Conservation (phyloP, 2,329 filamentous ascomycete genomes). For the Pseudophaeomoniella oleicola region DNA sequence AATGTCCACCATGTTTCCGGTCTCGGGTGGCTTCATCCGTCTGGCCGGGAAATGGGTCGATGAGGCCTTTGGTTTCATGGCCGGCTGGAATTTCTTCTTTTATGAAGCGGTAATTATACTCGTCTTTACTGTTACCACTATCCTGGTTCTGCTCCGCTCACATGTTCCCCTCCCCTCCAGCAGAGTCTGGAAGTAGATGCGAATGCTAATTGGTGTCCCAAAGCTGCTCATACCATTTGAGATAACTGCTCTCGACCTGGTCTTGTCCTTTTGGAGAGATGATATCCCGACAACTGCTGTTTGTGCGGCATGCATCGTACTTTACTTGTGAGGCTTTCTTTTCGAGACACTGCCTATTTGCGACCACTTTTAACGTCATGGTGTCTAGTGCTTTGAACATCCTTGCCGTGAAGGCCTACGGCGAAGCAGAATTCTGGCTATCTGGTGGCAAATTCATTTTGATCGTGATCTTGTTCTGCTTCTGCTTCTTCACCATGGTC, state of each 20-base stretch:
- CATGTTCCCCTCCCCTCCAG: too few relatives aligned
- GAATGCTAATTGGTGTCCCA: too few relatives aligned
- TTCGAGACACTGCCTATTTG: conserved; percentile 6
- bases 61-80: conserved; percentile 26
- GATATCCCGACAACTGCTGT: conserved; percentile 19
- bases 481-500: conserved; percentile 38
- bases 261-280: conserved; percentile 10
- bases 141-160: too few relatives aligned
- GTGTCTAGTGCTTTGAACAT: conserved; percentile 55
- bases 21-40: conserved; percentile 22
- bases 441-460: conserved; percentile 54
- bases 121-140: too few relatives aligned
- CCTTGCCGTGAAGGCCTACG: conserved; percentile 70
- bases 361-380: too few relatives aligned
- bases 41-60: conserved; percentile 28
- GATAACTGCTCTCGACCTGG: conserved; percentile 10
- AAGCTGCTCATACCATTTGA: conserved; percentile 10
- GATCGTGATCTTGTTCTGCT: conserved; percentile 63
- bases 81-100: conserved; percentile 32
- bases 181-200: too few relatives aligned
- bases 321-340: conserved; percentile 19
- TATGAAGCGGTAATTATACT: conserved; percentile 20
- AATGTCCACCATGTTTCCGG: conserved; percentile 27
- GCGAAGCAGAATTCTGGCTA: conserved; percentile 71
- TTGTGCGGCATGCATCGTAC: conserved; percentile 21